These are phyloP conservation scores for Macrotyloma uniflorum DNA, from an alignment of 306 rosid species.

Conservation along the genomic window DNA sequence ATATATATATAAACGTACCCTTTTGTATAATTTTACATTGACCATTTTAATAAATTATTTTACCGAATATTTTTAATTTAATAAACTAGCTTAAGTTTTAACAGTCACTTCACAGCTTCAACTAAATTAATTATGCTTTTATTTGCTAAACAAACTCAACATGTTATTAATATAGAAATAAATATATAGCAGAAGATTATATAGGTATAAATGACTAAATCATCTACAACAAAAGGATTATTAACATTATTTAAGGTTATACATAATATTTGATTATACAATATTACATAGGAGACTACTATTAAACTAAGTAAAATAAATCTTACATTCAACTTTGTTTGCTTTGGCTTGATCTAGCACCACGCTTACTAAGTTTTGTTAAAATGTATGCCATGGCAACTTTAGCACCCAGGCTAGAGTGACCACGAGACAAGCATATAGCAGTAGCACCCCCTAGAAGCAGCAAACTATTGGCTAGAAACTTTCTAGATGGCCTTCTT, in stretches of 20 bases:
- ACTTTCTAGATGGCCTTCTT: constrained; percentile 62
- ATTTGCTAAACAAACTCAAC: no score
- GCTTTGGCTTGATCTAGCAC: constrained; percentile 46
- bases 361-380: constrained; percentile 63
- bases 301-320: not conserved
- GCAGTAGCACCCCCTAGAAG: constrained; percentile 74
- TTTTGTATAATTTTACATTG: no score
- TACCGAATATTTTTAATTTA: no score
- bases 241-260: not conserved
- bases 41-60: no score
- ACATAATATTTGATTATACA: not conserved
- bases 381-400: constrained; percentile 77
- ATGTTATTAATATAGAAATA: no score
- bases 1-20: no score
- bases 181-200: not conserved
- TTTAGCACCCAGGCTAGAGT: constrained; percentile 88
- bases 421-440: constrained; percentile 74
- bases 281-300: not conserved
- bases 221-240: not conserved
- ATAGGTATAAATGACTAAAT: not conserved
- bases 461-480: constrained; percentile 72
- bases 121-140: no score
- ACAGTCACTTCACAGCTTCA: no score
- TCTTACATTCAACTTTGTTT: constrained; percentile 18
- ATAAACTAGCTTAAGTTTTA: no score